These are phyloP conservation scores for Macrocybe gigantea DNA, from an alignment of 768 basidiomycete genomes.

Conservation along the genomic window DNA sequence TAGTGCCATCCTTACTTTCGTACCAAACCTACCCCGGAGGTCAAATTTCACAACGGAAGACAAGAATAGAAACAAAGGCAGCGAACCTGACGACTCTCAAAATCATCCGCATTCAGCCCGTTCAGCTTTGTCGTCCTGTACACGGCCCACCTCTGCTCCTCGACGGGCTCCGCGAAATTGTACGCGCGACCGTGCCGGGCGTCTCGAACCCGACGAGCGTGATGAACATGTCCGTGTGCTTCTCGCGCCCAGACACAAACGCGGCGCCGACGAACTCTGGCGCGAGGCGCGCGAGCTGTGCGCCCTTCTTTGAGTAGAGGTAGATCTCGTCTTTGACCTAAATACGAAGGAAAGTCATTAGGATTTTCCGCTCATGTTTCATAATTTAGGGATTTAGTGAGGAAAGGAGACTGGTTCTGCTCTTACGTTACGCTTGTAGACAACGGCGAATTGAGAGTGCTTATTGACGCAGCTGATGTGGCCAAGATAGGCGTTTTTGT, in stretches of 20 bases:
- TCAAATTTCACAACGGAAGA: not conserved
- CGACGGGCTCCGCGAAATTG: conserved; percentile 48
- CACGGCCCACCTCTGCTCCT: conserved; percentile 45
- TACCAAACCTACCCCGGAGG: conserved; percentile 58
- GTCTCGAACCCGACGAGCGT: conserved; percentile 64
- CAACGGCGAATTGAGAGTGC: conserved; percentile 47
- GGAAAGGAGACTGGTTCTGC: not conserved
- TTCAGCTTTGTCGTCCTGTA: conserved; percentile 53
- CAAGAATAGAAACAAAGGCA: not conserved
- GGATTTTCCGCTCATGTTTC: too few relatives aligned
- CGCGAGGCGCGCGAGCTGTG: conserved; percentile 48
- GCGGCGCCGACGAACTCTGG: conserved; percentile 65
- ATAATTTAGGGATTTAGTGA: not conserved
- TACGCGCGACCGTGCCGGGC: conserved; percentile 63
- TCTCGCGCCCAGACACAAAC: conserved; percentile 42
- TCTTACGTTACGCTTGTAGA: conserved; percentile 71
- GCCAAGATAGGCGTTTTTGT: conserved; percentile 55
- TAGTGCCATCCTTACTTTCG: conserved; percentile 71
- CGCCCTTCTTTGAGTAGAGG: conserved; percentile 54
- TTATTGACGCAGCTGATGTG: conserved; percentile 38
- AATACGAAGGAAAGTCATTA: conserved; percentile 1
- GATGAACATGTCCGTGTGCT: conserved; percentile 58
- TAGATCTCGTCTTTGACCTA: conserved; percentile 81
- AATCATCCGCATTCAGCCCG: conserved; percentile 62
- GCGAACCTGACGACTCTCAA: conserved; percentile 56